Base-by-base conservation (phyloP, 495 filamentous ascomycete genomes). In the Penicillium arizonense region DNA sequence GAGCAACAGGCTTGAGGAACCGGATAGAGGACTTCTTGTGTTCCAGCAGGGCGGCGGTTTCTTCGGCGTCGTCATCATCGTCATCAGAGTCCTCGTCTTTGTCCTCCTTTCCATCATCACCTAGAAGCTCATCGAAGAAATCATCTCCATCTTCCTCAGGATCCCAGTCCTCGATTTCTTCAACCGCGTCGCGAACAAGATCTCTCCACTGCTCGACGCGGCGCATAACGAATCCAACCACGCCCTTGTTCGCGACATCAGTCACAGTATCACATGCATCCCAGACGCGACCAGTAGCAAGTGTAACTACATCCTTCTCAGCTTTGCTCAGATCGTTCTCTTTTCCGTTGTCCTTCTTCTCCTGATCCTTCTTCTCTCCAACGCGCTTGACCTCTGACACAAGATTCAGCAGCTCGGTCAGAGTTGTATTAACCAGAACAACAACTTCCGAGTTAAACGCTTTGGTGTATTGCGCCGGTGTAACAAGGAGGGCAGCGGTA, bases 101-200 rank as follows among this genome's bases (percentile, higher is more conserved):
- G 3, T 78, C 77, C 0, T 67, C 69, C 3, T 74, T 75, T n/a
- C 53, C 63, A 23, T 73, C 61, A 13, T 63, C 67, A 32, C 65
- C 68, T 33, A 70, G 51, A 14, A 72, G 32, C 18, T 77, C 78
- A 50, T 77, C 77, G 5, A 71, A 75, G 26, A 77, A 80, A 1
- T 78, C 73, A 64, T 82, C 81, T 11, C 78, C 81, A 30, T 76
- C 77, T 16, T 77, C 76, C 55, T 85, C 84, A n/a, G 86, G 85
- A 44, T 86, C 83, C 87, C 91, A 96, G 58, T 90, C 87, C 53
- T 89, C 88, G 55, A 96, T 69, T 69, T 96, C 91, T 56, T 85
- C 79, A 24, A 94, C 76, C 0, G 90, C 87, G 73, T 96, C 91
- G 53, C 87, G 78, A 12, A 96, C 67, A 10, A 89, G 78, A 55